These are phyloP conservation scores for Myriosclerotinia curreyana DNA, from an alignment of 2,329 filamentous ascomycete genomes.

Conservation along the genomic window DNA sequence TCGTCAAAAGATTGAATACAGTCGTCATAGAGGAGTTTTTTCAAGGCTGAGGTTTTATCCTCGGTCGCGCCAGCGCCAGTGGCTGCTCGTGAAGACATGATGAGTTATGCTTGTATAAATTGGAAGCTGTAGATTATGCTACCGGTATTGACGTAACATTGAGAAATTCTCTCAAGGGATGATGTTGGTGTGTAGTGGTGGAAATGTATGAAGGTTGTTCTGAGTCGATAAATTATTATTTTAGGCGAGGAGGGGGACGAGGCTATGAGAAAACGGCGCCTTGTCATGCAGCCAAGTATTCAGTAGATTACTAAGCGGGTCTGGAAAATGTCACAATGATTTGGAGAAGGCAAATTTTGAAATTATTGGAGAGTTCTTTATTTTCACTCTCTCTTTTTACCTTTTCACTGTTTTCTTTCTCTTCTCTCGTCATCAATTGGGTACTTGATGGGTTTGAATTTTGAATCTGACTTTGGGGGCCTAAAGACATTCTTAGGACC, in stretches of 20 bases:
- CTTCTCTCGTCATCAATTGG: too few species aligned
- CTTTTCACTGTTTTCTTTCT: too few species aligned
- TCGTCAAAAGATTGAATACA: conserved; percentile 30
- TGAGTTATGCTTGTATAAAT: not conserved
- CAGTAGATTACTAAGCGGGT: conserved; percentile 10
- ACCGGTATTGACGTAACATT: conserved; percentile 30
- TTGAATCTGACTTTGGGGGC: too few species aligned
- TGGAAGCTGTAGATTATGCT: conserved; percentile 25
- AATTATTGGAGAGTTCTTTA: not conserved
- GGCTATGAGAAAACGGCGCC: conserved; percentile 14
- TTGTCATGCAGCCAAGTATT: conserved; percentile 3
- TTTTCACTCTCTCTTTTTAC: too few species aligned
- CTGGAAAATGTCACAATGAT: not conserved
- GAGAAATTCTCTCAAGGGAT: conserved; percentile 15
- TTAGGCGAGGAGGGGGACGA: conserved; percentile 21
- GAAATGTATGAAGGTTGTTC: not conserved
- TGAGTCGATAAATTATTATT: conserved; percentile 20
- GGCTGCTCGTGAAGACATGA: conserved; percentile 16
- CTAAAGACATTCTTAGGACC: too few species aligned
- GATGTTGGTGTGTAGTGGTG: not conserved
- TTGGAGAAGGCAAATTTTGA: not conserved
- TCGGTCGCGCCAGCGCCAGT: conserved; percentile 3
- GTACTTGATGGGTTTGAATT: too few species aligned
- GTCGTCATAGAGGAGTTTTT: conserved; percentile 34
- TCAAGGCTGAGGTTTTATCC: conserved; percentile 32